Conservation (phyloP, 768 basidiomycete species). For the Russula sp. region DNA sequence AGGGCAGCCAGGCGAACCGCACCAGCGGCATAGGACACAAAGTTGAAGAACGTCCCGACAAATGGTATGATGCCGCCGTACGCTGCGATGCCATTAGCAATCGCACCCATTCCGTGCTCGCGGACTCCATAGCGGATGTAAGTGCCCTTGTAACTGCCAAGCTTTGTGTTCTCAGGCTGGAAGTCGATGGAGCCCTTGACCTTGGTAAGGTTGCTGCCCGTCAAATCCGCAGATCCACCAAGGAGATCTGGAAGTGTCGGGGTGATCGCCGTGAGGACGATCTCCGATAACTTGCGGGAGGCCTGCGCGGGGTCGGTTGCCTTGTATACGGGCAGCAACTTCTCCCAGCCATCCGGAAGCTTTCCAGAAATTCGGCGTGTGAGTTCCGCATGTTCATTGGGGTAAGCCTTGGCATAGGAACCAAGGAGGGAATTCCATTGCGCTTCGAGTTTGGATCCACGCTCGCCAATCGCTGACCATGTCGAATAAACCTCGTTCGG, state of each 20-base stretch:
- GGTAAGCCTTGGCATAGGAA: conserved; percentile 70
- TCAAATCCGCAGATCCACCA: conserved; percentile 87
- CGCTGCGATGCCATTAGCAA: conserved; percentile 83
- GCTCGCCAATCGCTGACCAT: conserved; percentile 59
- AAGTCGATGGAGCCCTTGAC: conserved; percentile 83
- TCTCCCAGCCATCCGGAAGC: conserved; percentile 84
- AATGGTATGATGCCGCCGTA: conserved; percentile 92
- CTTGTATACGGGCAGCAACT: conserved; percentile 78
- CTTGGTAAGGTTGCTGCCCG: conserved; percentile 87
- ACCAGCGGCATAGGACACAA: conserved; percentile 89
- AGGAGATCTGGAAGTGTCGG: conserved; percentile 75
- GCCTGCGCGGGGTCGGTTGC: conserved; percentile 78
- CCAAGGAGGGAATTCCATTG: conserved; percentile 67
- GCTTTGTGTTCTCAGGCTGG: conserved; percentile 79
- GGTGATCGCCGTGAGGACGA: conserved; percentile 69
- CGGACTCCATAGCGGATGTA: conserved; percentile 97
- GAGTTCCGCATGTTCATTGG: conserved; percentile 80
- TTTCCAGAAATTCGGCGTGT: conserved; percentile 75
- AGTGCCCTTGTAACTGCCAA: conserved; percentile 78
- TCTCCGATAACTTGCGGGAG: conserved; percentile 89
- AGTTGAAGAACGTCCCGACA: conserved; percentile 92
- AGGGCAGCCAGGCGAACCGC: conserved; percentile 89
- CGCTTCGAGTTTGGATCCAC: conserved; percentile 65
- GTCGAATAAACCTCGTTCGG: conserved; percentile 62
- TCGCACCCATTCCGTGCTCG: conserved; percentile 96